Conservation (phyloP, 1,284 basidiomycete species). For the Apiotrichum mycotoxinovorans region DNA sequence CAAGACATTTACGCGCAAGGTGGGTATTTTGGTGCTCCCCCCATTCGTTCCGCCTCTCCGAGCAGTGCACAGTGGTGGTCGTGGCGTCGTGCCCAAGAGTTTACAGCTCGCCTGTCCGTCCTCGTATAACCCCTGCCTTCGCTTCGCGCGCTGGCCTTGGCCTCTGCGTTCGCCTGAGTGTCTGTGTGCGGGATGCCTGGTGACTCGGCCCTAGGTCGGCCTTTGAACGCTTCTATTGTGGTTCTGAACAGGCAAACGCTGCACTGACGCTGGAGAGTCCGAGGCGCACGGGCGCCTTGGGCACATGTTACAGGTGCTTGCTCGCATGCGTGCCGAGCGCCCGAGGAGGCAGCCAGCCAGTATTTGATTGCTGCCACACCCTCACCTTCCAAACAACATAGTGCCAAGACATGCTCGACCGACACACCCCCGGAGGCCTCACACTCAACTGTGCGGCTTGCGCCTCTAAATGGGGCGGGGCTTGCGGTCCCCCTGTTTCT, state of each 20-base stretch:
- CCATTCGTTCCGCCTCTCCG: neutral
- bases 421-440: neutral
- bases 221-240: neutral
- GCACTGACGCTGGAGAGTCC: neutral
- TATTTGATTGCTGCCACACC: too few species aligned
- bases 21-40: constrained; percentile 13
- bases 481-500: neutral
- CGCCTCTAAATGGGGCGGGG: neutral
- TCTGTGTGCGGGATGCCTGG: too few species aligned
- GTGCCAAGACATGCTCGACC: neutral
- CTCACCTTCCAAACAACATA: too few species aligned
- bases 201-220: neutral
- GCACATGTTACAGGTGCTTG: neutral
- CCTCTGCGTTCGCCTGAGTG: neutral
- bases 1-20: constrained; percentile 43
- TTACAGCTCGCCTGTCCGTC: too few species aligned
- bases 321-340: neutral
- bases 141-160: neutral
- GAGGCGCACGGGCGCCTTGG: neutral
- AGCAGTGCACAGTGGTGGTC: too few species aligned
- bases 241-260: too few species aligned
- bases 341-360: too few species aligned
- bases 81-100: too few species aligned
- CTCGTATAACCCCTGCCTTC: too few species aligned
- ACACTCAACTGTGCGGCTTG: neutral